Evolutionary conservation across 352 stramenopile species (phyloP), one percentile per base, ranked within the genome.

Genomic region (Phytophthora brassicae): DNA sequence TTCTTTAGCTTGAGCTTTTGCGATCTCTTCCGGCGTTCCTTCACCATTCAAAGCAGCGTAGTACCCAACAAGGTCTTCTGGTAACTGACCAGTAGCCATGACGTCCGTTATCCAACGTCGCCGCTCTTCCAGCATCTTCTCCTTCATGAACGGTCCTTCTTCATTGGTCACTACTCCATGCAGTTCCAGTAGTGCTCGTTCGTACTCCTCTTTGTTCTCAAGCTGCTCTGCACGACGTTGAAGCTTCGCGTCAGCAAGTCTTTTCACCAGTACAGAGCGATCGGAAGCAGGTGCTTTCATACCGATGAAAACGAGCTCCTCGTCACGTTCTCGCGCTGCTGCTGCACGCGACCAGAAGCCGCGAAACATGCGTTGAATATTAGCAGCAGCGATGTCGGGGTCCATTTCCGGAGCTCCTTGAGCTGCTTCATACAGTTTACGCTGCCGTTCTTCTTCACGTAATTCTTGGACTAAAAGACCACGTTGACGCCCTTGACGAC

Each of bases 61-160:
- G 68, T 93, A 98, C 4, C 67, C 89, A 19, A 78, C 72, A 17
- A 98, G 83, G 64, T 97, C 92, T 64, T 97, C 93, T 0, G 92
- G 92, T 35, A 98, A 74, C 24, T 89, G 64, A 0, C 86, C 75
- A 51, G 84, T 72, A 53, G 87, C 86, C 68, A 97, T 95, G 53
- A 96, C 75, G 22, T 98, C 85, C 4, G 91, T 97, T 59, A 98
- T 92, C 95, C 93, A 98, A 36, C 82, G 72, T 19, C 90, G 90
- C n/a, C 92, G 74, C 64, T 97, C 92, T 47, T 98, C 91, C 20
- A 96, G 76, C 73, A 98, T 79, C 43, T 80, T 82, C 60, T 96
- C 90, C 64, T 95, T 87, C 86, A 98, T 97, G 50, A 96, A 88
- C 45, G 94, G 93, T 0, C 94, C 92, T 64, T 98, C 94, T 62